Conservation (phyloP, 2,329 filamentous ascomycete species). For the Corniculantispora saksenae region DNA sequence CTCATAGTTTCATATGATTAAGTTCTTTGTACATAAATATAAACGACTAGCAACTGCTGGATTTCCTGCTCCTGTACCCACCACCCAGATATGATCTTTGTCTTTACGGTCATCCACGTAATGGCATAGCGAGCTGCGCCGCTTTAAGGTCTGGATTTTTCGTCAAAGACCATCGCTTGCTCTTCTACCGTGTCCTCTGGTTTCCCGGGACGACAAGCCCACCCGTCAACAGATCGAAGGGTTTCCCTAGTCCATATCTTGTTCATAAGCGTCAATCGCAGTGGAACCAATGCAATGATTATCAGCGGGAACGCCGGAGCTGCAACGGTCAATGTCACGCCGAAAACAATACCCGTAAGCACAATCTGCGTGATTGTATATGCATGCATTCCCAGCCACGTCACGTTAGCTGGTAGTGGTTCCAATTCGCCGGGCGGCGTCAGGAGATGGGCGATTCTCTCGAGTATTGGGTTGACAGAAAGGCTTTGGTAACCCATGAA, state of each 20-base stretch:
- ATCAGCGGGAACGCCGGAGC: conserved; percentile 65
- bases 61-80: neutral
- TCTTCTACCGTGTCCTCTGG: conserved; percentile 46
- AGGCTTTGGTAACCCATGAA: conserved; percentile 70
- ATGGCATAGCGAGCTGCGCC: neutral
- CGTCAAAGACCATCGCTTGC: conserved; percentile 1
- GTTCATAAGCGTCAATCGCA: conserved; percentile 62
- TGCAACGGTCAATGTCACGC: conserved; percentile 62
- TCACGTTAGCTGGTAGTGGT: conserved; percentile 42
- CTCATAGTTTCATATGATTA: conserved; percentile 16
- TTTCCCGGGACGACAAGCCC: conserved; percentile 53
- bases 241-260: conserved; percentile 60
- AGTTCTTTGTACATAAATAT: conserved; percentile 11
- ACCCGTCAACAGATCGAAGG: conserved; percentile 47
- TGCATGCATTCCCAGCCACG: conserved; percentile 56
- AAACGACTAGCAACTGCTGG: neutral
- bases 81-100: neutral
- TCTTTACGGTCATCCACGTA: neutral
- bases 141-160: conserved; percentile 9
- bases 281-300: conserved; percentile 64
- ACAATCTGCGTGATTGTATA: conserved; percentile 61
- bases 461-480: conserved; percentile 62
- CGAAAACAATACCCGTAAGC: conserved; percentile 61
- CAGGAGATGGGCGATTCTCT: conserved; percentile 57
- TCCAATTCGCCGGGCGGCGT: conserved; percentile 54